Base-by-base conservation (phyloP, 257 asterid genomes). In the Cynanchum wilfordii region DNA sequence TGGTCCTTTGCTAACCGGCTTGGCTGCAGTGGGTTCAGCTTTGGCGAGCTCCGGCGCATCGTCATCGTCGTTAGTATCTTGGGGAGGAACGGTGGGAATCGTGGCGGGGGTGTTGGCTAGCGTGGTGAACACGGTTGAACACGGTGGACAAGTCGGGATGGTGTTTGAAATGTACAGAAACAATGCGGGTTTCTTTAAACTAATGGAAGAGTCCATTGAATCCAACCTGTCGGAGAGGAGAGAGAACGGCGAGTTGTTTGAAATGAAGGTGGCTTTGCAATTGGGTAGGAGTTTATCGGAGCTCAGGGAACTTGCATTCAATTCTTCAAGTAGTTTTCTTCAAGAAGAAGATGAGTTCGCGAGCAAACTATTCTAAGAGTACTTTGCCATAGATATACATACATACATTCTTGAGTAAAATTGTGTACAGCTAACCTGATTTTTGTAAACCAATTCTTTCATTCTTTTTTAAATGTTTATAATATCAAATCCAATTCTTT, bases 111-210 rank as follows among this genome's bases (percentile, higher is more conserved):
- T 93, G 25, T 65, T 89, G 81, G 97, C 93, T 2, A 86, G 80
- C 13, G 87, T 80, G 20, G 90, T 88, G 72, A 91, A 85, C 80
- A 71, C 86, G 38, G 0, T 89, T 1, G 91, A 91, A 49, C 97
- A 91, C 55, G 97, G 96, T 0, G 89, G 85, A 25, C 95, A 89
- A 66, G 88, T 89, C 27, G 97, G 97, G 12, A 91, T 89, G 96
- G 89, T 87, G 85, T 84, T 87, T 33, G 97, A 91, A 68, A 88
- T 86, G 96, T 91, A 91, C 59, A 56, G 97, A n/a, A 77, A 89
- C 82, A 86, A 86, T 4, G 97, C 96, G 0, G 97, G 97, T 24
- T 89, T 91, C 80, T 91, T 91, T 15, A 56, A 79, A 76, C 52
- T 78, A 62, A 81, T 89, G 90, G 87, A 89, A 44, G 93, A 89